A percentile compares a stretch with the other conserved stretches of the same genome.
Evolutionary conservation across 2,329 filamentous ascomycete genomes (phyloP).

Genomic region (Cladorrhinum sp.): DNA sequence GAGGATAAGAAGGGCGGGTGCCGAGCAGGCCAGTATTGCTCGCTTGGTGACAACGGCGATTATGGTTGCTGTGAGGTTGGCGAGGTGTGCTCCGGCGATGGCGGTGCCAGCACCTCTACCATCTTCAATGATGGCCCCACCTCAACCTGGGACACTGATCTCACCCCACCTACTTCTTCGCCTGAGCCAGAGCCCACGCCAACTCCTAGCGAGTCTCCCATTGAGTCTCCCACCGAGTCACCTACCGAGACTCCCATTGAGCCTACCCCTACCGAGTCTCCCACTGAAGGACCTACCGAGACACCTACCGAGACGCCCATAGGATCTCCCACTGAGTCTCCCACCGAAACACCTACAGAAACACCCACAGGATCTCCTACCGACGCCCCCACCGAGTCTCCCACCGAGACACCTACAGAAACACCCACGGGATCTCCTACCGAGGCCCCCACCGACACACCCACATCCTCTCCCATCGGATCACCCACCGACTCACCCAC

Average conservation of each 20-base stretch:
- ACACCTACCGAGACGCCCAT: not conserved
- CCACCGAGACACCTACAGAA: not conserved
- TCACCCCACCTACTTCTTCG: not conserved
- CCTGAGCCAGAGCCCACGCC: not conserved
- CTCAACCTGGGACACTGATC: not conserved
- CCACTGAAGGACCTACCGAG: not conserved
- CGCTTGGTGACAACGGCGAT: conserved; percentile 6
- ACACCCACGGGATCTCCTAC: not conserved
- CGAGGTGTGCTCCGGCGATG: conserved; percentile 10
- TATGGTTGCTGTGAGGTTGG: conserved; percentile 13
- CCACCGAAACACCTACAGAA: not conserved
- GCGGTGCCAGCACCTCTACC: conserved; percentile 5
- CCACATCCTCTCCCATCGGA: not conserved
- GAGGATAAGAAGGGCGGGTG: conserved; percentile 5
- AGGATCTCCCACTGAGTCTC: not conserved
- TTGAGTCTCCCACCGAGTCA: not conserved
- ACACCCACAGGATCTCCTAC: not conserved
- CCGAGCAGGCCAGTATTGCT: not conserved
- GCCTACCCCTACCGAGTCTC: not conserved
- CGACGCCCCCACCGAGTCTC: not conserved
- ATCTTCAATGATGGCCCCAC: not conserved
- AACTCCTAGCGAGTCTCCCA: not conserved
- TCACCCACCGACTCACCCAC: not conserved
- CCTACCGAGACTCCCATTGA: not conserved
- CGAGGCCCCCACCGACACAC: not conserved